phyloP scores from a whole-genome alignment of 2,329 filamentous ascomycete species.

The Verruconis gallopava region DNA sequence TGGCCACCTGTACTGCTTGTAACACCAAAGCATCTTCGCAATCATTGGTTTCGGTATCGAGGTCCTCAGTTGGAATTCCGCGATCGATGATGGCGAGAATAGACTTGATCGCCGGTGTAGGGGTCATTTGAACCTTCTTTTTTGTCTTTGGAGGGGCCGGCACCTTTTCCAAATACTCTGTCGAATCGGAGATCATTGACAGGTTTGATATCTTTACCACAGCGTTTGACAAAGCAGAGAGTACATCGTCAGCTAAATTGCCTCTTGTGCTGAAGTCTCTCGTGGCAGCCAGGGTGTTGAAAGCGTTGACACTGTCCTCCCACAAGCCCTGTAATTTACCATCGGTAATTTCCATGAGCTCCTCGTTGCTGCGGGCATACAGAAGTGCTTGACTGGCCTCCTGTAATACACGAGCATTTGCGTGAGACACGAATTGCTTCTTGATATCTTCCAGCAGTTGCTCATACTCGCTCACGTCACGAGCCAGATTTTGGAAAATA shows the following conservation, averaged over 20 bases:
- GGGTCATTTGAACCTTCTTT: conserved; percentile 18
- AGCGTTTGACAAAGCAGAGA: conserved; percentile 60
- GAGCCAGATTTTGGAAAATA: conserved; percentile 75
- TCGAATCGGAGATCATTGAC: conserved; percentile 64
- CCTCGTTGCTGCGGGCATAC: conserved; percentile 74
- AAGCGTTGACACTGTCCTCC: conserved; percentile 66
- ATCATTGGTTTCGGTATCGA: conserved; percentile 46
- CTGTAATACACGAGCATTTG: conserved; percentile 68
- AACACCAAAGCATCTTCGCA: conserved; percentile 68
- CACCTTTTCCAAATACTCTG: conserved; percentile 53
- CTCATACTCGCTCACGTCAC: conserved; percentile 69
- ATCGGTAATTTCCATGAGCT: conserved; percentile 75
- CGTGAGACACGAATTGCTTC: conserved; percentile 87
- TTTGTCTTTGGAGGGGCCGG: conserved; percentile 26
- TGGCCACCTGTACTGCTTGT: conserved; percentile 60
- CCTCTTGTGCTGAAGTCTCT: conserved; percentile 60
- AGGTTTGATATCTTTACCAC: conserved; percentile 72
- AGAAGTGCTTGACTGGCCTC: conserved; percentile 74
- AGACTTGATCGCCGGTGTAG: conserved; percentile 43
- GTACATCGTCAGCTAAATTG: conserved; percentile 49
- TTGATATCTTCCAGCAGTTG: conserved; percentile 81
- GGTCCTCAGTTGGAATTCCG: conserved; percentile 51
- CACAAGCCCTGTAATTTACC: conserved; percentile 69
- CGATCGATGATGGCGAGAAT: conserved; percentile 61
- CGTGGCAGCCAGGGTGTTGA: conserved; percentile 56